phyloP scores from a whole-genome alignment of 306 rosid species.

The Pueraria montana region DNA sequence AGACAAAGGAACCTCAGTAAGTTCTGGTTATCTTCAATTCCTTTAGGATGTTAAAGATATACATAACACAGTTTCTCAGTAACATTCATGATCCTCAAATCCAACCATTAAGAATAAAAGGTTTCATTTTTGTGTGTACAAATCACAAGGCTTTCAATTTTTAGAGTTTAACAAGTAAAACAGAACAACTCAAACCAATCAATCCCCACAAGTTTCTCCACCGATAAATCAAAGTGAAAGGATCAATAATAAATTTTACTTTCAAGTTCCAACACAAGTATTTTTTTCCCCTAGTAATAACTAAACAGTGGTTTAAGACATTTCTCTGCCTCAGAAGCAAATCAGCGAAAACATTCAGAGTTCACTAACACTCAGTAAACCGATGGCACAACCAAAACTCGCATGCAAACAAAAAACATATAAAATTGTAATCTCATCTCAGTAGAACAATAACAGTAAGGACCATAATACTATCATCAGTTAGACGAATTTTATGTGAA shows the following conservation, averaged over 20 bases:
- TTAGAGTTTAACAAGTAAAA: neutral
- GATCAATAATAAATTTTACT: constrained; percentile 16
- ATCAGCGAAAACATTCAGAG: constrained; percentile 15
- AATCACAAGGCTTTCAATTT: neutral
- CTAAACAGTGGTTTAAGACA: neutral
- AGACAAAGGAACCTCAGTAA: constrained; percentile 25
- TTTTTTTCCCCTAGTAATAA: too few species aligned
- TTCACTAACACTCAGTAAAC: neutral
- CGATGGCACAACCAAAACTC: constrained; percentile 5
- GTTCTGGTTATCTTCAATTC: constrained; percentile 31
- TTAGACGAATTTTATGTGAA: neutral
- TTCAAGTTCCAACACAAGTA: constrained; percentile 14
- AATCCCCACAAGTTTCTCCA: constrained; percentile 59
- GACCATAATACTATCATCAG: neutral
- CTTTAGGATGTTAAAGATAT: neutral
- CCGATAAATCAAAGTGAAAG: constrained; percentile 59
- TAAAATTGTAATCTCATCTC: neutral
- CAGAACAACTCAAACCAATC: constrained; percentile 50
- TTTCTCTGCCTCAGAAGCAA: neutral
- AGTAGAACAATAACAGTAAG: neutral
- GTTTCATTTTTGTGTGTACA: neutral
- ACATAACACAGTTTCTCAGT: constrained; percentile 52
- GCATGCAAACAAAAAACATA: constrained; percentile 34
- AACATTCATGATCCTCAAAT: constrained; percentile 53
- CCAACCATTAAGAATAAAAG: neutral